Percentiles rank a stretch among this genome's conserved stretches.
Conservation (phyloP, 164 flowering plant genomes). For the Chimonanthus salicifolius region DNA sequence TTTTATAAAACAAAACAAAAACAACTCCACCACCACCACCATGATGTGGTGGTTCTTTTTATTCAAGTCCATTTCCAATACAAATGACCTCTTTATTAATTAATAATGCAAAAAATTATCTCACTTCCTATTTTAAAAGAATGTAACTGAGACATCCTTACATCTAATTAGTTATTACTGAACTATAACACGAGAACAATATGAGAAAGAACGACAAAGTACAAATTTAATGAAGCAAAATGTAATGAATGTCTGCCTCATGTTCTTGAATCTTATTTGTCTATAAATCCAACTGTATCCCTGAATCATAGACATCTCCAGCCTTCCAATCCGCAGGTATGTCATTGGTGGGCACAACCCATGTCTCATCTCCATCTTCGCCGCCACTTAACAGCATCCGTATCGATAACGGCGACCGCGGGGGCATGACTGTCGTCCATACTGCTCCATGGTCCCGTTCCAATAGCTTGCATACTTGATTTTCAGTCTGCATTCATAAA, state of each 20-base stretch:
- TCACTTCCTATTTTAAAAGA: too few relatives aligned
- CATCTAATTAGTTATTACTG: not conserved
- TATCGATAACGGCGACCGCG: constrained; percentile 56
- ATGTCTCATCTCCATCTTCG: constrained; percentile 67
- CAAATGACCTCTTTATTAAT: too few relatives aligned
- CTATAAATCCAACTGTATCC: constrained; percentile 53
- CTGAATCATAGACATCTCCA: constrained; percentile 73
- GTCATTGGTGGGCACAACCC: constrained; percentile 60
- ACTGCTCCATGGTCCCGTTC: constrained; percentile 76
- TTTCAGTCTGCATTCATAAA: constrained; percentile 45
- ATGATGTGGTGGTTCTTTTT: too few relatives aligned
- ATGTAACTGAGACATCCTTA: not conserved
- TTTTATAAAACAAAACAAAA: too few relatives aligned
- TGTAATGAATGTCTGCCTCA: not conserved
- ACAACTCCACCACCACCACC: too few relatives aligned
- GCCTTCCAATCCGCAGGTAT: constrained; percentile 73
- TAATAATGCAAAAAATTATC: too few relatives aligned
- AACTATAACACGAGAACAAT: not conserved
- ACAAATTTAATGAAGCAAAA: not conserved
- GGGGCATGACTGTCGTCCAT: constrained; percentile 67
- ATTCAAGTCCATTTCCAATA: too few relatives aligned
- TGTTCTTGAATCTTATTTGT: not conserved
- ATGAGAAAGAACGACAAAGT: not conserved
- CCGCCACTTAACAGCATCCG: constrained; percentile 67
- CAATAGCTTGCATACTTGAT: constrained; percentile 63